Percentiles rank a stretch among this genome's conserved stretches.
These are phyloP conservation scores for Cymodocea nodosa DNA, from an alignment of 116 monocot species.

Conservation along the genomic window DNA sequence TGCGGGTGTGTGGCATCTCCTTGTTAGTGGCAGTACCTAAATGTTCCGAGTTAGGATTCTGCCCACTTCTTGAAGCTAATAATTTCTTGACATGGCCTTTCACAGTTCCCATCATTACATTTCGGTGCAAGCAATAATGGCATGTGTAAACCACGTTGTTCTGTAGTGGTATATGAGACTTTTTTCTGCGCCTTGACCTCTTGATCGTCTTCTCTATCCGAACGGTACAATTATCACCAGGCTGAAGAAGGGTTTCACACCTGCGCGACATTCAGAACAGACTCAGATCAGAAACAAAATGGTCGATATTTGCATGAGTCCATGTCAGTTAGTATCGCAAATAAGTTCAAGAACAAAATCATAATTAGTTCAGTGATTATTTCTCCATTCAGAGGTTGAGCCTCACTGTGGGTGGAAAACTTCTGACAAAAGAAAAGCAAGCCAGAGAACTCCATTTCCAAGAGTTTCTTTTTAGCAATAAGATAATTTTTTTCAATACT, in stretches of 20 bases:
- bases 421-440: no score
- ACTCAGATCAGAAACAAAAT: no score
- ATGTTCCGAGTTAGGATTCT: neutral
- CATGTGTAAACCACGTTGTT: constrained; percentile 66
- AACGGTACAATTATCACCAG: constrained; percentile 75
- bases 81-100: constrained; percentile 37
- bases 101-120: constrained; percentile 38
- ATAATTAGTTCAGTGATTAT: no score
- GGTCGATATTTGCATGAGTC: no score
- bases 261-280: constrained; percentile 12
- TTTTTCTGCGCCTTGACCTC: constrained; percentile 17
- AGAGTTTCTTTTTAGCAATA: no score
- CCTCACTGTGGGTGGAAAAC: no score
- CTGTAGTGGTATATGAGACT: constrained; percentile 10
- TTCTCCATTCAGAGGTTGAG: no score
- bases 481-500: no score
- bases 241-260: constrained; percentile 74
- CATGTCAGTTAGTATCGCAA: no score
- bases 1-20: no score
- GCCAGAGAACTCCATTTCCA: no score
- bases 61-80: constrained; percentile 15
- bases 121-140: constrained; percentile 54
- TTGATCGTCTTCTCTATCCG: constrained; percentile 51
- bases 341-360: no score
- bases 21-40: neutral